phyloP scores from a whole-genome alignment of 139 green algal genomes.

The Chlorella sp. region DNA sequence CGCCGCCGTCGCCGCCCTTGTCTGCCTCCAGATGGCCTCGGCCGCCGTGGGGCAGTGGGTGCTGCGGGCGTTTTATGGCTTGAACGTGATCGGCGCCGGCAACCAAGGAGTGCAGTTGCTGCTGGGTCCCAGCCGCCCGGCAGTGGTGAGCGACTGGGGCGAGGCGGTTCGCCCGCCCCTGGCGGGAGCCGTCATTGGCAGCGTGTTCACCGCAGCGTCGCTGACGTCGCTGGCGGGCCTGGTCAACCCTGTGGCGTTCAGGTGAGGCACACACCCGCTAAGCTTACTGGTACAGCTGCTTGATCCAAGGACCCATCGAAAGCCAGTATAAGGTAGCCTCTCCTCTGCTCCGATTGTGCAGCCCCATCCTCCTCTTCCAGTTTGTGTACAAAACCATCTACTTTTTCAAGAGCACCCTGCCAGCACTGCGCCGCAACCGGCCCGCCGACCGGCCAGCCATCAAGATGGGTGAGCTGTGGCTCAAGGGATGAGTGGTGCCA shows the following conservation, averaged over 20 bases:
- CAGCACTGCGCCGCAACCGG: neutral
- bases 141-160: neutral
- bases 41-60: neutral
- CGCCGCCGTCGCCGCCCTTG: too few species aligned
- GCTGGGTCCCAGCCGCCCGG: neutral
- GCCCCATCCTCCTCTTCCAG: constrained; percentile 8
- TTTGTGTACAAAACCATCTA: neutral
- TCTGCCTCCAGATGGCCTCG: too few species aligned
- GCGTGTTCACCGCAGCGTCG: neutral
- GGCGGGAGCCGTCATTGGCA: neutral
- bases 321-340: too few species aligned
- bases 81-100: neutral
- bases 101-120: neutral
- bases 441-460: neutral
- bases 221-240: neutral
- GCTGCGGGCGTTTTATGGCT: neutral
- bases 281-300: too few species aligned
- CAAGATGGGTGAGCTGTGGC: neutral
- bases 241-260: neutral
- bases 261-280: neutral
- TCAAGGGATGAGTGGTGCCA: neutral
- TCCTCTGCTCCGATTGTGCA: too few species aligned
- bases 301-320: too few species aligned
- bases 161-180: neutral
- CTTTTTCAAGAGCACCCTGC: neutral